These are phyloP conservation scores for Metschnikowia henanensis DNA, from an alignment of 805 yeast genomes.

Conservation along the genomic window DNA sequence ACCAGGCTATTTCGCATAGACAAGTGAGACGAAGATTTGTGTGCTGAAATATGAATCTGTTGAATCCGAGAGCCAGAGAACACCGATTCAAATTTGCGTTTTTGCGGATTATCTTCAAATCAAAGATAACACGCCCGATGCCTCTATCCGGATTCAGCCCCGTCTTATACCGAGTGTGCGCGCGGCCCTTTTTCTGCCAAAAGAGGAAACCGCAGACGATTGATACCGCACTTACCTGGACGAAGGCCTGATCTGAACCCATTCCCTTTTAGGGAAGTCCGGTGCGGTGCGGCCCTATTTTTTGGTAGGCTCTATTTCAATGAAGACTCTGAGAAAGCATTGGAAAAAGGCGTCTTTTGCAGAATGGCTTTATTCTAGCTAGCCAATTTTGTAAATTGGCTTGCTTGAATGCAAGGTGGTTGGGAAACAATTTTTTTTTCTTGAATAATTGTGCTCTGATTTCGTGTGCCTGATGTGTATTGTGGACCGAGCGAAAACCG, in stretches of 20 bases:
- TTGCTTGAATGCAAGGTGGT: too few relatives aligned
- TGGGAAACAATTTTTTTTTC: too few relatives aligned
- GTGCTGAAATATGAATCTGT: not conserved
- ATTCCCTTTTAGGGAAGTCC: not conserved
- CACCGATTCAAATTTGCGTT: too few relatives aligned
- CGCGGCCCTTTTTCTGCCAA: not conserved
- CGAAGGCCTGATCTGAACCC: not conserved
- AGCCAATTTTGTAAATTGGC: too few relatives aligned
- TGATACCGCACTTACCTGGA: not conserved
- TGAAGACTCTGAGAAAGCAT: too few relatives aligned
- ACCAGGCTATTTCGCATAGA: slow-evolving; percentile 15
- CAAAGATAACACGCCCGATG: not conserved
- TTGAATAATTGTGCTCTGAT: too few relatives aligned
- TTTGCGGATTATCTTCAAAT: not conserved
- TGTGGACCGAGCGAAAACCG: too few relatives aligned
- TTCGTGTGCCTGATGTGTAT: too few relatives aligned
- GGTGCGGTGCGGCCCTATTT: slow-evolving; percentile 1
- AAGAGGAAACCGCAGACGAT: slow-evolving; percentile 1
- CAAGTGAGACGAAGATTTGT: not conserved
- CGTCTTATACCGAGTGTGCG: not conserved
- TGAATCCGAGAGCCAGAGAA: too few relatives aligned
- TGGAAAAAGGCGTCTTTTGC: too few relatives aligned
- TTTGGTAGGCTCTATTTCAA: too few relatives aligned
- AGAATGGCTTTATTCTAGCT: too few relatives aligned
- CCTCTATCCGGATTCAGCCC: not conserved